Conservation (phyloP, 768 basidiomycete genomes). For the Trametes maxima region DNA sequence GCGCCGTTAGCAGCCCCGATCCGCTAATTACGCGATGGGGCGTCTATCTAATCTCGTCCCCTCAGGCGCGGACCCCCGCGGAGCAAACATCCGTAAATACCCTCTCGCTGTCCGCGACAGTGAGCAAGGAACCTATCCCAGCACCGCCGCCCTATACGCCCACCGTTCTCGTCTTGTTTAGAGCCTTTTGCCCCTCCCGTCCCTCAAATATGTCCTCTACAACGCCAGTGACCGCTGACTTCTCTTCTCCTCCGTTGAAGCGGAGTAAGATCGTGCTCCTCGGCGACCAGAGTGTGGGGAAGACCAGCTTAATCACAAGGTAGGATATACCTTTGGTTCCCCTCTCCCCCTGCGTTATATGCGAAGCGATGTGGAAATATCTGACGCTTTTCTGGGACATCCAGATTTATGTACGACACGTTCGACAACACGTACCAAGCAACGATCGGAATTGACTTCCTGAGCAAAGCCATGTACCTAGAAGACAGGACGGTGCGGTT, state of each 20-base stretch:
- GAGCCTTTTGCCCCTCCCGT: background rate
- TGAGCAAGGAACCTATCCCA: constrained; percentile 11
- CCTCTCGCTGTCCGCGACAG: constrained; percentile 21
- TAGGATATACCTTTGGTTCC: constrained; percentile 33
- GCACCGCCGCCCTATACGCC: background rate
- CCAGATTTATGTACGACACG: constrained; percentile 98
- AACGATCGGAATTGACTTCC: constrained; percentile 97
- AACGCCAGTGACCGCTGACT: constrained; percentile 77
- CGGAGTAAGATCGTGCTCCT: constrained; percentile 96
- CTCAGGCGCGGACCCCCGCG: background rate
- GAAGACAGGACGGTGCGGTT: constrained; percentile 97
- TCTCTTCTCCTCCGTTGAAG: constrained; percentile 87
- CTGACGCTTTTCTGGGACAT: background rate
- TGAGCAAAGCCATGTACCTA: constrained; percentile 99
- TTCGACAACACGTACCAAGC: constrained; percentile 99
- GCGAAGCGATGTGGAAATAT: background rate
- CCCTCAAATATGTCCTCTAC: constrained; percentile 44
- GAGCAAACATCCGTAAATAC: constrained; percentile 19
- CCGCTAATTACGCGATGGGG: background rate
- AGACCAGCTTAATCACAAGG: constrained; percentile 98
- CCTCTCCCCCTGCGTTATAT: background rate
- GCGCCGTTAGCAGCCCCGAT: background rate
- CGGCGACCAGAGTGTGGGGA: constrained; percentile 97
- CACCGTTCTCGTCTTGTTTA: background rate
- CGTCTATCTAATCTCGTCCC: constrained; percentile 18